Base-by-base conservation (phyloP, 352 stramenopile species). In the Globisporangium solare region DNA sequence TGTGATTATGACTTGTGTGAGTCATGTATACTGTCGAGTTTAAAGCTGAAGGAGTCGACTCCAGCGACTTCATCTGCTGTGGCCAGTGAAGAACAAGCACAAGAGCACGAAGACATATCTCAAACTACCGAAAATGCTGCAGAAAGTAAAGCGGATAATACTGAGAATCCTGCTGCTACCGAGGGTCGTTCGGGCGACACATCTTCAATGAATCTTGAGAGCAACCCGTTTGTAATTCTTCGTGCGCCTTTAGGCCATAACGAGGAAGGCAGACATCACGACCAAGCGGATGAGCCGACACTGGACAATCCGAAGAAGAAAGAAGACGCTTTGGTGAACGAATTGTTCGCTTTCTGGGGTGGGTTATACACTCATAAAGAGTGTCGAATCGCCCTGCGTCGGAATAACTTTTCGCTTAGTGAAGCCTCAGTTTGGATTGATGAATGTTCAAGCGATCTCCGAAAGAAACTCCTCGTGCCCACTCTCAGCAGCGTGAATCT, bases 1-100 rank as follows among this genome's bases (percentile, higher is more conserved):
- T 92, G 83, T 58, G 83, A 92, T 51, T 92, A 80, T 53, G 83
- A 92, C 59, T 68, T 92, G 53, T 92, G 83, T 27, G 74, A 87
- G 22, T 63, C 68, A 6, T 92, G 83, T 41, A 49, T 88, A 12
- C 60, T 65, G 18, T 67, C 61, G 17, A 86, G 72, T 10, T 42
- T 83, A 27, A 68, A 70, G 32, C 59, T 55, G 21, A 73, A 74
- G 48, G 47, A 66, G 5, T 10, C 27, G 14, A 7, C 49, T 17
- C 55, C 43, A 14, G 47, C 32, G 39, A 15, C 17, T 40, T 31
- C 13, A 55, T 21, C 22, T 24, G n/a, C 41, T 18, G 51, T 31
- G 40, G 58, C 40, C 51, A 58, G 20, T 11, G 52, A 66, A 54
- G 22, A 18, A 10, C 32, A 41, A 18, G 50, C 0, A 14, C 41